Evolutionary conservation across 2,329 filamentous ascomycete species (phyloP).

Genomic region (Alternaria dauci): DNA sequence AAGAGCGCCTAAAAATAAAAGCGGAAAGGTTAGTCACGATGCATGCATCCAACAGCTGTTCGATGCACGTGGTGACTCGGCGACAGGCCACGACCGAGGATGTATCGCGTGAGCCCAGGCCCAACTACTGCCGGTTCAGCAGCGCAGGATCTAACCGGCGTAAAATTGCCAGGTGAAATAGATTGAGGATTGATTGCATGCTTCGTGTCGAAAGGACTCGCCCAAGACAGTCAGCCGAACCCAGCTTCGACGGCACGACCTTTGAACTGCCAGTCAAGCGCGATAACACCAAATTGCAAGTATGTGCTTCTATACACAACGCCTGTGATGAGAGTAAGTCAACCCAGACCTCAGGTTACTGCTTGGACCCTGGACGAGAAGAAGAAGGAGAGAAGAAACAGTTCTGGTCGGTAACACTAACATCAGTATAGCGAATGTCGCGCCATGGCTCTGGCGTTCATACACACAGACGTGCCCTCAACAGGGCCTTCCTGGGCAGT

Average conservation of each 20-base stretch:
- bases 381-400: not conserved
- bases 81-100: slow-evolving; percentile 8
- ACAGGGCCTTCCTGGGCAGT: not conserved
- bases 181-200: slow-evolving; percentile 47
- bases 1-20: slow-evolving; percentile 41
- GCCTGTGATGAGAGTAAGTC: not conserved
- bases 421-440: not conserved
- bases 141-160: slow-evolving; percentile 31
- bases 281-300: not conserved
- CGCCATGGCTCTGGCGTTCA: not conserved
- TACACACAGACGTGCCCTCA: not conserved
- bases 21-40: slow-evolving; percentile 25
- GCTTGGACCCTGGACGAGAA: not conserved
- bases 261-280: not conserved
- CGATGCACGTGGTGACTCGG: slow-evolving; percentile 21
- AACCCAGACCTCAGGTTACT: not conserved
- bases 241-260: not conserved
- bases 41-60: slow-evolving; percentile 13
- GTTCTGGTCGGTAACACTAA: not conserved
- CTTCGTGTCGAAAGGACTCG: slow-evolving; percentile 31
- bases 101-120: slow-evolving; percentile 37
- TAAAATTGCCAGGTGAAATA: slow-evolving; percentile 32
- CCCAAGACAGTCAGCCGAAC: slow-evolving; percentile 23
- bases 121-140: slow-evolving; percentile 28
- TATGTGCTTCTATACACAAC: not conserved